These are phyloP conservation scores for cucumber (Cucumis sativus) DNA, from an alignment of 306 rosid genomes.

Conservation along the genomic window DNA sequence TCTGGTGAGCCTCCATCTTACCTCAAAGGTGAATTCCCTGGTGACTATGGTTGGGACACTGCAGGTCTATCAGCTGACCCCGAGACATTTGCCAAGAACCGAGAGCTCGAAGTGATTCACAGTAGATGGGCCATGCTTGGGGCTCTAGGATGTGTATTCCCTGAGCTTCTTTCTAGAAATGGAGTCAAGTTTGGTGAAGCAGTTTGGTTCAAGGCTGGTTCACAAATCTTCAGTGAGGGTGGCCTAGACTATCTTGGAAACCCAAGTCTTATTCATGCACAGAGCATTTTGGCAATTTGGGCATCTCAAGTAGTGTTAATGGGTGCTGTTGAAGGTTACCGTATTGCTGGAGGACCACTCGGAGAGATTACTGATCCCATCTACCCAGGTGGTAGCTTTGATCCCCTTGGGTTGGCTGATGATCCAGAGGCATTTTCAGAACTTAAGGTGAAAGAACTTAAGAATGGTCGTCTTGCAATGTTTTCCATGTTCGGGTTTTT, in stretches of 20 bases:
- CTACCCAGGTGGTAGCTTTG: constrained; percentile 29
- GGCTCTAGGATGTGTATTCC: constrained; percentile 29
- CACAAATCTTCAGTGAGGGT: constrained; percentile 28
- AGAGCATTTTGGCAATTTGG: constrained; percentile 25
- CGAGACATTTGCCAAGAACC: constrained; percentile 24
- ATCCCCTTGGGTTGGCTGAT: constrained; percentile 22
- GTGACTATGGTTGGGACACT: constrained; percentile 29
- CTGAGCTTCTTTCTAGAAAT: constrained; percentile 28
- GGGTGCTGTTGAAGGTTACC: constrained; percentile 28
- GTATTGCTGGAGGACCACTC: constrained; percentile 24
- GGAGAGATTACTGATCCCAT: constrained; percentile 25
- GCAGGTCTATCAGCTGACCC: constrained; percentile 24
- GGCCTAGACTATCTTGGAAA: constrained; percentile 29
- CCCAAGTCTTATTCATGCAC: constrained; percentile 26
- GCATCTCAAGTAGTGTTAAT: constrained; percentile 22
- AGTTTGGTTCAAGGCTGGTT: constrained; percentile 30
- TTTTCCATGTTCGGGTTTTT: constrained; percentile 28
- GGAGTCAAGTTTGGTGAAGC: constrained; percentile 30
- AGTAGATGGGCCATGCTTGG: constrained; percentile 29
- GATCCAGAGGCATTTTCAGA: constrained; percentile 32
- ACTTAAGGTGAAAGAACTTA: constrained; percentile 27
- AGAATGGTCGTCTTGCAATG: constrained; percentile 27
- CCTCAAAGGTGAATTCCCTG: constrained; percentile 19
- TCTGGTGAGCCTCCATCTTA: constrained; percentile 30
- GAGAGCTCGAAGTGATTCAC: constrained; percentile 22